Evolutionary conservation across 2,329 filamentous ascomycete species (phyloP), one percentile per base, ranked within the genome.

Genomic region (Aspergillus sp.): DNA sequence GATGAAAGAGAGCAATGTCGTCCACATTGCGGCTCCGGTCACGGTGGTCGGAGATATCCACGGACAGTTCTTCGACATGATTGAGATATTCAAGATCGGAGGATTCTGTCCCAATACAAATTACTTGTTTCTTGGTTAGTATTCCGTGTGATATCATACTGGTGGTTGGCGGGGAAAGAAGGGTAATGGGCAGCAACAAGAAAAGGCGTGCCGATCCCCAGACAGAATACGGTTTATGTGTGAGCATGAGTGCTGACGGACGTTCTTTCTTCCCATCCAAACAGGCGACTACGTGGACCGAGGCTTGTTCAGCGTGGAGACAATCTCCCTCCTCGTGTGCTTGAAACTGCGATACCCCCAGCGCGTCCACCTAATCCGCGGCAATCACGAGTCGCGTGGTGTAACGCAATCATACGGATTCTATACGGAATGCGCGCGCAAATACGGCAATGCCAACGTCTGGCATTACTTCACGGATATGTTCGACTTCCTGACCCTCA

Each of bases 381-480:
- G 95, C 68, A 99, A 99, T 78, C 95, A 99, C 80, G 95, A 99
- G 79, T 96, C 92, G 59, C 89, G 95, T 70, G 95, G 95, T 71
- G 95, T 99, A 57, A 99, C 95, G 10, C 95, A 99, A 78, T 98
- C 94, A 27, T 99, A 99, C 78, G 95, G 95, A 59, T 99, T 99
- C 81, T 99, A 99, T 76, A 98, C 95, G 21, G 95, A 99, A 75
- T 99, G 95, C 78, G 92, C 90, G 19, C 89, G 95, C 68, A 99
- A 99, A 79, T 99, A 99, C 78, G 95, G 95, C 75, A 98, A 96
- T 73, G 92, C 95, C 65, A 97, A 95, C 71, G 95, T 99, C 21
- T 99, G 95, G 95, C 95, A 99, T 78, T 95, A 98, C 77, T 99
- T 99, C 75, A 99, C 95, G 66, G 95, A 99, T 80, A 98, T 99